Base-by-base conservation (phyloP, 345 rosid genomes). In the Rhodamnia argentea region DNA sequence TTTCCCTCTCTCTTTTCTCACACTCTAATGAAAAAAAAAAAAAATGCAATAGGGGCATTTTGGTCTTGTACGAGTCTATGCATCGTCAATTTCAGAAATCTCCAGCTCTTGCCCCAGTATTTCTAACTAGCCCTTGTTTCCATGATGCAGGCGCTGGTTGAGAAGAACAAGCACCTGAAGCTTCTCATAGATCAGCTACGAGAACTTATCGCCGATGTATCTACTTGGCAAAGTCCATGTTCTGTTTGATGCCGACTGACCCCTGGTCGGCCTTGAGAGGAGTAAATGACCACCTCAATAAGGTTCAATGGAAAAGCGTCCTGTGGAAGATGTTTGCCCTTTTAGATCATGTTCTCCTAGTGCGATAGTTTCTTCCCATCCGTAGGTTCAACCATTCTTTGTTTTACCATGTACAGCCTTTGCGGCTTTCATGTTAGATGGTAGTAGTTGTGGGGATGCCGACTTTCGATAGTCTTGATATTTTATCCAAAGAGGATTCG, bases 221-320 rank as follows among this genome's bases (percentile, higher is more conserved):
- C 98, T 8, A 96, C 98, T 26, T 97, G 98, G 98, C 98, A 97
- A 91, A 94, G 96, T 91, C 98, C 99, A 81, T 96, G 92, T 89
- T 91, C 96, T 84, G 89, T 90, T 82, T 92, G 85, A 93, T 83
- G 47, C 50, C 83, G 20, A 27, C 83, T 26, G 8, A 14, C 13
- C 24, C 7, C 0, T n/a, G 0, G 81, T 20, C 26, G 11, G 2
- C 37, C 81, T 6, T 37, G 47, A 2, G 81, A 70, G 47, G 47
- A 70, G 81, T 37, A 18, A 57, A 37, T 29, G 76, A 64, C 44
- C 23, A 8, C 44, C 44, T 64, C 44, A 4, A 32, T 16, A 70
- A 37, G 24, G 37, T 47, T 83, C 26, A 13, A 60, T 18, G 85
- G 7, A 42, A 54, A 44, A 13, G 78, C 52, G 59, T 78, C 56